Base-by-base conservation (phyloP, 2,329 filamentous ascomycete species). In the Trichothecium sympodiale region DNA sequence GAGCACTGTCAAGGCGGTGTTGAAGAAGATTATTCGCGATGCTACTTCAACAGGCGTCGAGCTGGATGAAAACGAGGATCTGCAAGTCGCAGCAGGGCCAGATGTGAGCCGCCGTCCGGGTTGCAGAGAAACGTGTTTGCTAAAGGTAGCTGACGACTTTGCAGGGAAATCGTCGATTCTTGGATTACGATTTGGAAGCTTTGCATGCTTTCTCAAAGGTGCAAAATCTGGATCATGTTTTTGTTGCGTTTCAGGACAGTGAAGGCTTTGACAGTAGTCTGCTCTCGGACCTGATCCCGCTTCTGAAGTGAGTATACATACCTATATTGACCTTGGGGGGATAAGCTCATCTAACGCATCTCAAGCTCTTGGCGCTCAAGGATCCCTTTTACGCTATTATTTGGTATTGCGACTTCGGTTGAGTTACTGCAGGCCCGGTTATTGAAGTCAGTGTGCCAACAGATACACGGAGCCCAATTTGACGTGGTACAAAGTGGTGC, bases 331-430 rank as follows among this genome's bases (percentile, higher is more conserved):
- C 10, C 9, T 7, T 25, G 12, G 16, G 2, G 5, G 4, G 16
- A 30, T 9, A 30, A n/a, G 15, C 4, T 36, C 13, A 17, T 30
- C 35, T 47, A 66, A 71, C 41, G 18, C 1, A n/a, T 17, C 15
- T n/a, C 20, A 35, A 61, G 59, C 38, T 66, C 65, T 4, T 91
- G 84, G 82, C 69, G 74, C 8, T 74, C 83, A 44, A 78, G 81
- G 17, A 82, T 91, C 32, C 80, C 80, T 0, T 87, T 91, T 43
- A 74, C 82, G 2, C 63, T 87, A 1, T 62, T 93, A 2, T 83
- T 91, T 47, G 84, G 83, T 29, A 73, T 93, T 37, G 84, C 83
- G 18, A 91, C 85, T 1, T 88, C 83, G 2, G 74, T 87, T 25
- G 83, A 89, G 43, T 73, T 85, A 25, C 79, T 91, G 40, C 80